These are phyloP conservation scores for Yarrowia porcina DNA, from an alignment of 805 yeast genomes.

Conservation along the genomic window DNA sequence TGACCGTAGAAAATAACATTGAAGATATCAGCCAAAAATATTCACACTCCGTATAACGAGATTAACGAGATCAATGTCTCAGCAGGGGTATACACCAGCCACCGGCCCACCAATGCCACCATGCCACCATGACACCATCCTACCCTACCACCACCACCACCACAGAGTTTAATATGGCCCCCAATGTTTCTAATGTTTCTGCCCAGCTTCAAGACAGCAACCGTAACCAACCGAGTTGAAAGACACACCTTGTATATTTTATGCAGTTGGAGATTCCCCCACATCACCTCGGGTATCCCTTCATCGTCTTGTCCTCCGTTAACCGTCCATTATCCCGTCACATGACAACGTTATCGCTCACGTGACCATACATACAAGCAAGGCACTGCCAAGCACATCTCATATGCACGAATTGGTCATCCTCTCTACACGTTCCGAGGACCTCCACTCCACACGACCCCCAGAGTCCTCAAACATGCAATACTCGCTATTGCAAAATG, in stretches of 20 bases:
- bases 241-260: background rate
- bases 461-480: background rate
- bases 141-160: too few relatives aligned
- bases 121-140: too few relatives aligned
- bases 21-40: too few relatives aligned
- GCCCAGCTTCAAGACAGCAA: too few relatives aligned
- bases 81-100: too few relatives aligned
- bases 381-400: slow-evolving; percentile 3
- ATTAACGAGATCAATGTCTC: too few relatives aligned
- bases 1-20: too few relatives aligned
- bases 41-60: too few relatives aligned
- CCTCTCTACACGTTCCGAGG: background rate
- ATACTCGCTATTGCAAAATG: background rate
- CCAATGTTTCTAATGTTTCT: too few relatives aligned
- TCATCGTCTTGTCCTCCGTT: too few relatives aligned
- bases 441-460: background rate
- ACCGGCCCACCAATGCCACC: too few relatives aligned
- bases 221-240: background rate
- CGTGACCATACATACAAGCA: slow-evolving; percentile 16
- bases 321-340: too few relatives aligned
- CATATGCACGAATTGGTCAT: slow-evolving; percentile 20
- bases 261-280: background rate
- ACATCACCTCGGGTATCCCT: background rate
- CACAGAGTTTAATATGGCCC: background rate
- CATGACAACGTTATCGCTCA: slow-evolving; percentile 15